Percentiles rank a stretch among this genome's conserved stretches.
Conservation (phyloP, 2,329 filamentous ascomycete genomes). For the Mycocentrospora acerina region DNA sequence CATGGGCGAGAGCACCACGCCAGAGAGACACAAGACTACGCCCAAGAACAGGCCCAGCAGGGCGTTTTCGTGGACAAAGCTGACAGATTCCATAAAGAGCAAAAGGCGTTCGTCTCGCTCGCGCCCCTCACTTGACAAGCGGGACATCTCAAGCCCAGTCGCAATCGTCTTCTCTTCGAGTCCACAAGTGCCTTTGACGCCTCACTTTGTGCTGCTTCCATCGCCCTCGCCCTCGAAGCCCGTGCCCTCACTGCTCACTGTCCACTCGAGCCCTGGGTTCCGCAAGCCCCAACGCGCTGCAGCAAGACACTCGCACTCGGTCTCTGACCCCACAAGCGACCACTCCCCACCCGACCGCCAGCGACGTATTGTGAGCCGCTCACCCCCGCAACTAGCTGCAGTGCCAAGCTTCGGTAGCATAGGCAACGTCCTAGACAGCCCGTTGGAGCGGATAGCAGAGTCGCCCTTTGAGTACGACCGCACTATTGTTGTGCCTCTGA, state of each 20-base stretch:
- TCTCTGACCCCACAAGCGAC: slow-evolving; percentile 24
- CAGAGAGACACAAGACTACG: slow-evolving; percentile 8
- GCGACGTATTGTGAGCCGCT: slow-evolving; percentile 4
- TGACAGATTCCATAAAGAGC: slow-evolving; percentile 28
- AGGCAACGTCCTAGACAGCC: slow-evolving; percentile 14
- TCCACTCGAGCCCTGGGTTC: slow-evolving; percentile 12
- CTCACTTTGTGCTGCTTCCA: not conserved
- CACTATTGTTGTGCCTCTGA: not conserved
- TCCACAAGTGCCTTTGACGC: too few relatives aligned
- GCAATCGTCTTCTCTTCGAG: not conserved
- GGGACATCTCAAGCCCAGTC: slow-evolving; percentile 30
- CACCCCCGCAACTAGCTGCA: slow-evolving; percentile 14
- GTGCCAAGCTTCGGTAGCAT: slow-evolving; percentile 17
- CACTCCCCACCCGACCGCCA: slow-evolving; percentile 9
- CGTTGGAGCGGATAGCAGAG: slow-evolving; percentile 29
- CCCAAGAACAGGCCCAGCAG: slow-evolving; percentile 14
- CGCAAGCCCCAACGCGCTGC: not conserved
- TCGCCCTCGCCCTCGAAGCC: slow-evolving; percentile 9
- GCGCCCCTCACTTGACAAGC: slow-evolving; percentile 21
- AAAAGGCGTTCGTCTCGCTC: slow-evolving; percentile 19
- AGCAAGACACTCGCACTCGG: slow-evolving; percentile 17
- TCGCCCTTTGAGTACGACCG: slow-evolving; percentile 15
- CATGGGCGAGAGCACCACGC: slow-evolving; percentile 16
- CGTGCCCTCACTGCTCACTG: slow-evolving; percentile 3
- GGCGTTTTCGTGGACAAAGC: slow-evolving; percentile 29